Conservation (phyloP, 495 filamentous ascomycete genomes). For the Astrothelium subdiscretum region DNA sequence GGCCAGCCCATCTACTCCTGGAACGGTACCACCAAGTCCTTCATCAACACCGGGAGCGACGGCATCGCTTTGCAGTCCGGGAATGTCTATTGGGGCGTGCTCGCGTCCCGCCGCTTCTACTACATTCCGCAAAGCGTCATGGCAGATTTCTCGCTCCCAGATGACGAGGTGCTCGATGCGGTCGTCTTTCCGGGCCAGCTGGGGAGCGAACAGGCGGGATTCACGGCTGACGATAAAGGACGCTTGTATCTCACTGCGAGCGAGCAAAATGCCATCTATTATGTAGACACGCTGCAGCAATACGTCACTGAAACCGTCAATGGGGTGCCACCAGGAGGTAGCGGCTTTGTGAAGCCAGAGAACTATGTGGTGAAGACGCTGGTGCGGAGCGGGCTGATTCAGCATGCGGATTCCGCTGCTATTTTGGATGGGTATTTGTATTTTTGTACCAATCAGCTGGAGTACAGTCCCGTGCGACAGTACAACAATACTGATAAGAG, state of each 20-base stretch:
- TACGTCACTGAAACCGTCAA: slow-evolving; percentile 18
- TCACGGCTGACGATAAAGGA: slow-evolving; percentile 21
- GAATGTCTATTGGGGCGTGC: slow-evolving; percentile 22
- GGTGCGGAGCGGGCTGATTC: slow-evolving; percentile 20
- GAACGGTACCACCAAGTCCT: slow-evolving; percentile 21
- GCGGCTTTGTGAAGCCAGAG: slow-evolving; percentile 13
- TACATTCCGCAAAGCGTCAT: slow-evolving; percentile 17
- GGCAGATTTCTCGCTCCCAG: slow-evolving; percentile 8
- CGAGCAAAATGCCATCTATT: slow-evolving; percentile 24
- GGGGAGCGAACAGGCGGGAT: slow-evolving; percentile 19
- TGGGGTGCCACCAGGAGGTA: slow-evolving; percentile 12
- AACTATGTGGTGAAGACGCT: slow-evolving; percentile 20
- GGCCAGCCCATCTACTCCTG: slow-evolving; percentile 19
- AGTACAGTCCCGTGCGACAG: slow-evolving; percentile 15
- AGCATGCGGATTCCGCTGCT: slow-evolving; percentile 21
- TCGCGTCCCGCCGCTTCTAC: slow-evolving; percentile 18
- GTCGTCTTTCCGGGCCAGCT: slow-evolving; percentile 17
- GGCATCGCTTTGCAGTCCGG: slow-evolving; percentile 20
- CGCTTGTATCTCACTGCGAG: slow-evolving; percentile 17
- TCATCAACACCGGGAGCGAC: slow-evolving; percentile 15
- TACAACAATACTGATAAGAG: slow-evolving; percentile 21
- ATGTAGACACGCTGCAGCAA: slow-evolving; percentile 16
- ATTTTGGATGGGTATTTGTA: slow-evolving; percentile 21
- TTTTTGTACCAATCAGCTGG: slow-evolving; percentile 22
- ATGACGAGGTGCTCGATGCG: slow-evolving; percentile 16